Evolutionary conservation across 106 monocot species (phyloP), one percentile per base, ranked within the genome.

Genomic region (Dendrobium officinale): DNA sequence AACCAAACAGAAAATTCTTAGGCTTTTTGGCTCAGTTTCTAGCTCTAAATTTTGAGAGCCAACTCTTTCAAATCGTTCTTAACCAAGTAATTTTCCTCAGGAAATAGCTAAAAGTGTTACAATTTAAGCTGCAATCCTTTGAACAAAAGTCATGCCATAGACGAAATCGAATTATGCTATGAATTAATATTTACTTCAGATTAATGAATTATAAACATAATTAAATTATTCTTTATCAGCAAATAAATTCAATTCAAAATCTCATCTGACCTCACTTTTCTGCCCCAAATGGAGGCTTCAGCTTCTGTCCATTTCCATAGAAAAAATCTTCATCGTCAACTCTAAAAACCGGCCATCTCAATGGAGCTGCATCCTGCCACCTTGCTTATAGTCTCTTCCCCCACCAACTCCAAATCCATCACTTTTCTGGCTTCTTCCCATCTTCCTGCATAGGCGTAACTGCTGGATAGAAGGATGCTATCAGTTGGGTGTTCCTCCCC

Each of bases 311-410:
- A 22, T 22, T 0, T 19, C 9, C n/a, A 20, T 2, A 13, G 13
- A 51, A 51, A 51, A 51, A 9, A 13, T 13, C 13, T 1, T 51
- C 11, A 2, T 13, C 51, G 9, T 51, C 51, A 61, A 61, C 19
- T 61, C 41, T 74, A 41, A 18, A 17, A 17, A 67, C 77, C 45
- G 70, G 27, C 80, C 68, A 82, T 77, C 49, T 86, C 82, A 68
- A 84, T 78, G 8, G 77, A 82, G 66, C 88, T 91, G 17, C 77
- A 76, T 7, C 91, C 91, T 37, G 79, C 78, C 67, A 80, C 86
- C 82, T 88, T 88, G 13, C 29, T 76, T 17, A 72, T 42, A 51
- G 6, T 45, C 72, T 58, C 76, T 64, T 72, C 48, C 18, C 15
- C 58, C 42, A 51, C 82, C 19, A 45, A 43, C 42, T 79, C 79